Evolutionary conservation across 257 asterid species (phyloP).

Genomic region (Solanum sejunctum): DNA sequence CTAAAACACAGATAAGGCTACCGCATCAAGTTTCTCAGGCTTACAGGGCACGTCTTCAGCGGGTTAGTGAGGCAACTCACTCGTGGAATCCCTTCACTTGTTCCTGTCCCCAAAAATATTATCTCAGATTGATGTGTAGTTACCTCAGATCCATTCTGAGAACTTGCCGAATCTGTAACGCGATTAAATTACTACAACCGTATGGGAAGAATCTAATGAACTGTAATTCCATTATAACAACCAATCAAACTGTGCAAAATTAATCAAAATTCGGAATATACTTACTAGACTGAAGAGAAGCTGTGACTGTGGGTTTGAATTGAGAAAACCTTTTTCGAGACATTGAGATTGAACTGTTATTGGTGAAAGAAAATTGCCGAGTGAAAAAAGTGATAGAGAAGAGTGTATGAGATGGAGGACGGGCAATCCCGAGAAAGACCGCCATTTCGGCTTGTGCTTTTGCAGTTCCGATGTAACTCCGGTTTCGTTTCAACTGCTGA

Average conservation of each 20-base stretch:
- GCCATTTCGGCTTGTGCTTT: slow-evolving; percentile 21
- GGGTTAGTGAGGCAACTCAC: slow-evolving; percentile 97
- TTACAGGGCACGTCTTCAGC: slow-evolving; percentile 57
- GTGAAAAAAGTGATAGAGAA: slow-evolving; percentile 22
- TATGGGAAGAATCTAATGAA: background rate
- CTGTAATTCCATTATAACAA: background rate
- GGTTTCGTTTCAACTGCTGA: background rate
- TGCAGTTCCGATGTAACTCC: background rate
- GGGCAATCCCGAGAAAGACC: slow-evolving; percentile 26
- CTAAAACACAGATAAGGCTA: background rate
- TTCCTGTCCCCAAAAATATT: slow-evolving; percentile 81
- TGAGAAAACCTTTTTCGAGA: slow-evolving; percentile 21
- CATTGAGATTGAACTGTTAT: slow-evolving; percentile 8
- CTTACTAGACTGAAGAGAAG: slow-evolving; percentile 52
- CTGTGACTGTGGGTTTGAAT: slow-evolving; percentile 22
- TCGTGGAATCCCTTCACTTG: slow-evolving; percentile 98
- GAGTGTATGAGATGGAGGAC: slow-evolving; percentile 33
- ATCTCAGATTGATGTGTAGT: slow-evolving; percentile 52
- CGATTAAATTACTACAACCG: background rate
- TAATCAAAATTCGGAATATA: background rate
- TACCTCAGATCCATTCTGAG: slow-evolving; percentile 16
- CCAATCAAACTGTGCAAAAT: background rate
- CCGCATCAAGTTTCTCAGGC: slow-evolving; percentile 1
- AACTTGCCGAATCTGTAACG: slow-evolving; percentile 35
- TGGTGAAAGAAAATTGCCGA: slow-evolving; percentile 18